Percentiles rank a stretch among this genome's conserved stretches.
Evolutionary conservation across 352 stramenopile species (phyloP).

Genomic region (Phytopythium helicoides): DNA sequence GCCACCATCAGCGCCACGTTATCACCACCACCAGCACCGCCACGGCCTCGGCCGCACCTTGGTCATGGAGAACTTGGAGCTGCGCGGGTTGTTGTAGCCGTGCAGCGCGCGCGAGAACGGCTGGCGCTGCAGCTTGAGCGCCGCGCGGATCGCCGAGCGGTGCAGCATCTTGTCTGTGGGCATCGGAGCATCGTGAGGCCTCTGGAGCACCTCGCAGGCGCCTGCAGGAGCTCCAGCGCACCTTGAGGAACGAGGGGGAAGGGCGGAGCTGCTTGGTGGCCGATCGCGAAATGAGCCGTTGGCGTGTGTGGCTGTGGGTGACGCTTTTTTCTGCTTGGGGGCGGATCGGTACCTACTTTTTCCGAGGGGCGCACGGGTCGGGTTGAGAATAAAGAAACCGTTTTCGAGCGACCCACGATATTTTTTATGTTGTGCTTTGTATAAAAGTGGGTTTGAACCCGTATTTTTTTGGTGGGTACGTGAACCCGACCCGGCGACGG

Average conservation of each 20-base stretch:
- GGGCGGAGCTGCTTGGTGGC: neutral
- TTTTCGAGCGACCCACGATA: no score
- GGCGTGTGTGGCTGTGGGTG: neutral
- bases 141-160: constrained; percentile 4
- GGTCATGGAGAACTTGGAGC: constrained; percentile 87
- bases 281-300: constrained; percentile 1
- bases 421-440: no score
- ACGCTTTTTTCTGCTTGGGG: constrained; percentile 1
- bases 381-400: no score
- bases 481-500: no score
- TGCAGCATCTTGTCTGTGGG: constrained; percentile 2
- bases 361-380: no score
- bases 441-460: no score
- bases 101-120: constrained; percentile 26
- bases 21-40: neutral
- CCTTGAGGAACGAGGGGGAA: neutral
- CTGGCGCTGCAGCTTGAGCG: constrained; percentile 11
- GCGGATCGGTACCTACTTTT: no score
- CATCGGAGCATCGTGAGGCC: no score
- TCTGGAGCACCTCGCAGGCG: neutral
- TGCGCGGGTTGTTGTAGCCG: constrained; percentile 76
- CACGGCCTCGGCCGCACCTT: constrained; percentile 26
- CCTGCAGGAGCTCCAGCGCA: no score
- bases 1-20: constrained; percentile 12
- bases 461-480: no score